Percentiles rank a stretch among this genome's conserved stretches.
Evolutionary conservation across 2,329 filamentous ascomycete species (phyloP).

Genomic region (Scytalidium lignicola): DNA sequence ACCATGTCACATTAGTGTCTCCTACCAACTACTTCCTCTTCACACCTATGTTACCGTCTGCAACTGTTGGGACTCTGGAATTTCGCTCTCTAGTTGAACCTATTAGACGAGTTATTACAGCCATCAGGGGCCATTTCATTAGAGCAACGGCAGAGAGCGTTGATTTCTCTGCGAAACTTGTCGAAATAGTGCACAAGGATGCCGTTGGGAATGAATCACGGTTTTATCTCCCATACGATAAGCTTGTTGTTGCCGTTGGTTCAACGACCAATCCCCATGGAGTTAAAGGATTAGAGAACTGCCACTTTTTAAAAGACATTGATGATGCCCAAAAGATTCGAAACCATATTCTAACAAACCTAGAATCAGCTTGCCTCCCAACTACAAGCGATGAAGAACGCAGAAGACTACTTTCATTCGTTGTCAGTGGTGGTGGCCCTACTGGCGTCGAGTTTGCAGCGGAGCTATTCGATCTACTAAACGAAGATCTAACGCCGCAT

Average conservation of each 20-base stretch:
- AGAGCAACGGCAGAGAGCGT: constrained; percentile 83
- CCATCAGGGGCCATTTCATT: constrained; percentile 82
- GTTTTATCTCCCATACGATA: constrained; percentile 97
- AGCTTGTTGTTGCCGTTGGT: constrained; percentile 86
- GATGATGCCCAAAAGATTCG: constrained; percentile 86
- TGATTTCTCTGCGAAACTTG: constrained; percentile 84
- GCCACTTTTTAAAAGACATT: constrained; percentile 93
- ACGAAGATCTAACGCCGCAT: constrained; percentile 79
- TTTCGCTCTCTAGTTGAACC: constrained; percentile 89
- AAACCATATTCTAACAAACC: constrained; percentile 81
- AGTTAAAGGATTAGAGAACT: constrained; percentile 89
- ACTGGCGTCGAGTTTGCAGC: constrained; percentile 98
- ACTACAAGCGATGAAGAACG: constrained; percentile 87
- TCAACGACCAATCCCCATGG: constrained; percentile 93
- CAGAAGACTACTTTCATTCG: constrained; percentile 83
- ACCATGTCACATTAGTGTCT: constrained; percentile 92
- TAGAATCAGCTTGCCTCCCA: constrained; percentile 88
- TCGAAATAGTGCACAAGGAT: constrained; percentile 77
- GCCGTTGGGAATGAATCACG: constrained; percentile 64
- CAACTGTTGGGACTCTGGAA: constrained; percentile 92
- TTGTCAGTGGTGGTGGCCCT: constrained; percentile 90
- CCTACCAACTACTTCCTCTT: constrained; percentile 97
- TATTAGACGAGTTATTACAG: constrained; percentile 74
- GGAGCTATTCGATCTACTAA: constrained; percentile 91
- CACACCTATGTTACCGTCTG: constrained; percentile 95